Percentiles rank a stretch among this genome's conserved stretches.
These are phyloP conservation scores for Ascochyta lentis DNA, from an alignment of 2,329 filamentous ascomycete genomes.

Conservation along the genomic window DNA sequence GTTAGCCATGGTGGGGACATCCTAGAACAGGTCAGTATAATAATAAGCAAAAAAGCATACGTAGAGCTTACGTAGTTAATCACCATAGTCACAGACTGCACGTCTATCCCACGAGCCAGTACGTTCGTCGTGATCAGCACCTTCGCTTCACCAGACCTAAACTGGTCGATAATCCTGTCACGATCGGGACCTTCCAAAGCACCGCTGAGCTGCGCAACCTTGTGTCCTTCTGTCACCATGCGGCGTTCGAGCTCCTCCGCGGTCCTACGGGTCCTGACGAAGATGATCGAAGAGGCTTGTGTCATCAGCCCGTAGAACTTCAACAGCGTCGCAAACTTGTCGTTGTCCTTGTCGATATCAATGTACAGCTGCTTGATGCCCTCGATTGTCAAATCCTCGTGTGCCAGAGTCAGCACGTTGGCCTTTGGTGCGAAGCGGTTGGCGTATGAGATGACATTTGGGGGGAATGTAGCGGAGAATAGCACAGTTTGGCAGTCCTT, in stretches of 20 bases:
- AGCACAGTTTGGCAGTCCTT: conserved; percentile 82
- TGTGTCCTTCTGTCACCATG: conserved; percentile 89
- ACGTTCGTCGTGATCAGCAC: conserved; percentile 98
- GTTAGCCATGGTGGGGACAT: conserved; percentile 63
- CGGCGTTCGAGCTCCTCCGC: conserved; percentile 83
- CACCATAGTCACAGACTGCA: conserved; percentile 93
- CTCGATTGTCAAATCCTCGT: conserved; percentile 92
- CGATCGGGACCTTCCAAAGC: conserved; percentile 83
- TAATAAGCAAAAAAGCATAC: background rate
- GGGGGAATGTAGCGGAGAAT: conserved; percentile 94
- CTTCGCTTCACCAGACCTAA: conserved; percentile 86
- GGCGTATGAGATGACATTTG: conserved; percentile 84
- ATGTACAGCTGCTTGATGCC: conserved; percentile 98
- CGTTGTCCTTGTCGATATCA: conserved; percentile 80
- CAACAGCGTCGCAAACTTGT: conserved; percentile 88
- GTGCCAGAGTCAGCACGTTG: conserved; percentile 84
- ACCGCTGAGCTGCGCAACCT: conserved; percentile 87
- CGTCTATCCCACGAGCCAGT: conserved; percentile 91
- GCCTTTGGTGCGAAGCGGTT: conserved; percentile 82
- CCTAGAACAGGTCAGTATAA: conserved; percentile 51
- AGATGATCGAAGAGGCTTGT: conserved; percentile 96
- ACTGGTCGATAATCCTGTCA: conserved; percentile 83
- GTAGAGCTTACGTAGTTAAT: conserved; percentile 78
- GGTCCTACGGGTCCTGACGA: conserved; percentile 90
- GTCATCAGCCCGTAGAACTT: conserved; percentile 96